Evolutionary conservation across 441 rosid genomes (phyloP), one percentile per base, ranked within the genome.

Genomic region (Kokia cookei): DNA sequence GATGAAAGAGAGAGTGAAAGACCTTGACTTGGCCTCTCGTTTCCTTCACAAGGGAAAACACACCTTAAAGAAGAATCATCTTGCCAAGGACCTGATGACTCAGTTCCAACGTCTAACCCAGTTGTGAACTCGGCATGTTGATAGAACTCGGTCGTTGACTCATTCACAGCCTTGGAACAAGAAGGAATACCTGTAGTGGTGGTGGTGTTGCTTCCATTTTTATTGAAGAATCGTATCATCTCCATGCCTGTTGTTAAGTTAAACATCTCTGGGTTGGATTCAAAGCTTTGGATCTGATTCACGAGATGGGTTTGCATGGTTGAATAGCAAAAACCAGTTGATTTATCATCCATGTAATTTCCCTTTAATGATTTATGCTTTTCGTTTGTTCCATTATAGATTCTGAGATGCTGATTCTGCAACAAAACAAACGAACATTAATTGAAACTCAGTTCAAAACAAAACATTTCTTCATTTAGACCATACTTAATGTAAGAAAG

Each of bases 21-120:
- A n/a, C 98, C 99, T 85, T 93, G 99, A 77, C 97, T 96, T 81
- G 97, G 94, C 77, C 97, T 83, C 80, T 90, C 94, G 82, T 88
- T 93, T 63, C 90, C 91, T 85, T 88, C 96, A 58, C 91, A 90
- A 9, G 93, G 89, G 70, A 85, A 91, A 53, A 89, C 87, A 77
- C 94, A 88, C 73, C 94, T 83, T 67, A 89, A 65, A 45, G 91
- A 83, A 40, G 96, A 87, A 69, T 86, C 96, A 59, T 89, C 96
- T 22, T 84, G 86, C 90, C 89, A 84, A 5, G 81, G 11, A 32
- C 69, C 69, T 15, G 91, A 78, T 15, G 91, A 78, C n/a, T 82
- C 84, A 77, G 77, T 62, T 67, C 85, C 90, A 62, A 84, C 82
- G 50, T 67, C 68, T 26, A 85, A 80, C 78, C 80, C 86, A 62